phyloP scores from a whole-genome alignment of 2,329 filamentous ascomycete species.

The Venturia nashicola region DNA sequence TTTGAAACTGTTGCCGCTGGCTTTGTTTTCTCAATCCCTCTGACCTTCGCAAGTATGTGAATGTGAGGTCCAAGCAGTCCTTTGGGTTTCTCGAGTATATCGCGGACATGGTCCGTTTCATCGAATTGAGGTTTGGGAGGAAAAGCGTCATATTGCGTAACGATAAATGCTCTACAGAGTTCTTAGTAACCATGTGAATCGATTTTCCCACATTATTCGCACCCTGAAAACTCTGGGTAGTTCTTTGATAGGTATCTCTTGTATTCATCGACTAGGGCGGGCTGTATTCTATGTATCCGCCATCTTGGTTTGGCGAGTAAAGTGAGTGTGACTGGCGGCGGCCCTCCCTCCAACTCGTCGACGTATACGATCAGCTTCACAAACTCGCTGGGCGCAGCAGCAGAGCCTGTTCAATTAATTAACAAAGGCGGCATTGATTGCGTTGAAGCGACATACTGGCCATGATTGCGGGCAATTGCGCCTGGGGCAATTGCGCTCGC shows the following conservation, averaged over 20 bases:
- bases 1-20: not conserved
- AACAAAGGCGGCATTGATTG: not conserved
- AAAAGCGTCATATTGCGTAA: not conserved
- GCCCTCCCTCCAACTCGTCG: not conserved
- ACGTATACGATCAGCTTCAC: not conserved
- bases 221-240: not conserved
- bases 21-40: not conserved
- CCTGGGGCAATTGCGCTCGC: not conserved
- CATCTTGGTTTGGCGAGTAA: not conserved
- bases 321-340: not conserved
- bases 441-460: not conserved
- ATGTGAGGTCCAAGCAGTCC: not conserved
- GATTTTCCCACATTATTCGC: not conserved
- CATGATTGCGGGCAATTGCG: not conserved
- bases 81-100: not conserved
- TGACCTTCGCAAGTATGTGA: not conserved
- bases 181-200: not conserved
- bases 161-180: not conserved
- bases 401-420: not conserved
- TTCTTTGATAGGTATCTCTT: not conserved
- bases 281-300: not conserved
- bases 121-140: not conserved
- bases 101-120: not conserved
- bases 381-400: not conserved
- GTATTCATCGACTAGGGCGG: not conserved